Percentiles rank a stretch among this genome's conserved stretches.
Conservation (phyloP, 352 stramenopile species). For the Lagenidium sp. region DNA sequence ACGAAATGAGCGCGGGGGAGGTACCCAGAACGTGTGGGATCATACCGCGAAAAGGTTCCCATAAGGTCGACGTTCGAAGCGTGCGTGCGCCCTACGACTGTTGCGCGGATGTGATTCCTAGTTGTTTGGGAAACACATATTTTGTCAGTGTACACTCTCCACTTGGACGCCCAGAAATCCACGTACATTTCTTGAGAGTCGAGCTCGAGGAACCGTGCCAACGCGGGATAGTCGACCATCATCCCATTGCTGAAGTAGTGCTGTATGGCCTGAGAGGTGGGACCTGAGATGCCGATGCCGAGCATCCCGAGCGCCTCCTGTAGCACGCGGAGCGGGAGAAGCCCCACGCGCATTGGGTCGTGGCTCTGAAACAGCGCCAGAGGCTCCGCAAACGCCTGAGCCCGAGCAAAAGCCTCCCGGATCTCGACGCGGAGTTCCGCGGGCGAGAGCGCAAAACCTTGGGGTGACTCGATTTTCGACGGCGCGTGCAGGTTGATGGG, state of each 20-base stretch:
- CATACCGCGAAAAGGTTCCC: slow-evolving; percentile 34
- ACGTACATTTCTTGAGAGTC: slow-evolving; percentile 44
- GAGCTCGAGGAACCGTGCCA: slow-evolving; percentile 37
- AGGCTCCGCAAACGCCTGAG: slow-evolving; percentile 33
- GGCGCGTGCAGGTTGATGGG: neutral
- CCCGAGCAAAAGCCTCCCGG: slow-evolving; percentile 33
- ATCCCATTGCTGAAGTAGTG: slow-evolving; percentile 31
- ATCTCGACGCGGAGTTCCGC: slow-evolving; percentile 28
- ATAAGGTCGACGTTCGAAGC: slow-evolving; percentile 20
- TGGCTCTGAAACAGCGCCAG: slow-evolving; percentile 42
- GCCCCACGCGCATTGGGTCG: slow-evolving; percentile 23
- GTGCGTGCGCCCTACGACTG: slow-evolving; percentile 17
- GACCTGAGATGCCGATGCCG: slow-evolving; percentile 25
- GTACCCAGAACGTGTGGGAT: slow-evolving; percentile 27
- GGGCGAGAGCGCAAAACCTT: neutral
- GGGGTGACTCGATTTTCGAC: neutral
- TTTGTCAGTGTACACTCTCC: too few species aligned
- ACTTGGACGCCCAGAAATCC: neutral
- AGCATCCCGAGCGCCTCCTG: slow-evolving; percentile 39
- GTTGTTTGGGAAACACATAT: neutral
- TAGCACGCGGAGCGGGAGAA: slow-evolving; percentile 24
- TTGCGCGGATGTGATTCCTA: slow-evolving; percentile 36
- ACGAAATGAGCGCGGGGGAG: too few species aligned
- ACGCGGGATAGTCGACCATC: slow-evolving; percentile 41
- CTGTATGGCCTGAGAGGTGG: slow-evolving; percentile 22